A percentile compares a stretch with the other conserved stretches of the same genome.
Conservation (phyloP, 441 rosid genomes). For the Daphne laureola region DNA sequence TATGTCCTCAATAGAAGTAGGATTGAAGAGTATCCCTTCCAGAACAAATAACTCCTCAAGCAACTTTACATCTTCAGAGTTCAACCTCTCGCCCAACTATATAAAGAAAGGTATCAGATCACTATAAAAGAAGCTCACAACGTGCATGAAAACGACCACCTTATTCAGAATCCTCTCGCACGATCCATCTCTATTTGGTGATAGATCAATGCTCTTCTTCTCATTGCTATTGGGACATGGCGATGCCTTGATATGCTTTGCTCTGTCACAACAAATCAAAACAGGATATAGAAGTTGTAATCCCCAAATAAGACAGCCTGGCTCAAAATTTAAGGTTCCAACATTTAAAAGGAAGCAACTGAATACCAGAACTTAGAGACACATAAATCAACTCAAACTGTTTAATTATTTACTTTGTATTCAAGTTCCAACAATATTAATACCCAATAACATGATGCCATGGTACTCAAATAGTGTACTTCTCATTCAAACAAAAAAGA, state of each 20-base stretch:
- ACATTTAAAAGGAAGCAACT: neutral
- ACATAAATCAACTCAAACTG: too few relatives aligned
- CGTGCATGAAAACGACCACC: constrained; percentile 27
- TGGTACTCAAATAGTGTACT: neutral
- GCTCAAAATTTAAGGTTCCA: neutral
- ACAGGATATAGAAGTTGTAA: neutral
- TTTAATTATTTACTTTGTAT: too few relatives aligned
- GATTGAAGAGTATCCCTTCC: constrained; percentile 42
- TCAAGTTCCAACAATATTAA: too few relatives aligned
- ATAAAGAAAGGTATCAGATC: constrained; percentile 14
- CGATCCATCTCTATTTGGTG: constrained; percentile 35
- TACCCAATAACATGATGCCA: too few relatives aligned
- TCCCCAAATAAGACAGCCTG: too few relatives aligned
- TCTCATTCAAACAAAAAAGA: neutral
- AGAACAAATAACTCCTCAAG: constrained; percentile 55
- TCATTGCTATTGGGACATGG: constrained; percentile 29
- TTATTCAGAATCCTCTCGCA: constrained; percentile 37
- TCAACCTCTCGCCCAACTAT: constrained; percentile 54
- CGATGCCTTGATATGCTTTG: constrained; percentile 75
- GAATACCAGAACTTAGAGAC: too few relatives aligned
- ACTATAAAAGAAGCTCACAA: constrained; percentile 5
- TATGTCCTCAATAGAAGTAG: constrained; percentile 36
- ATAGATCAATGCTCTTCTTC: constrained; percentile 24
- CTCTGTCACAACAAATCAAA: constrained; percentile 35
- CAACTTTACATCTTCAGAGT: constrained; percentile 45